These are phyloP conservation scores for Psilocybe tampanensis DNA, from an alignment of 768 basidiomycete species.

Conservation along the genomic window DNA sequence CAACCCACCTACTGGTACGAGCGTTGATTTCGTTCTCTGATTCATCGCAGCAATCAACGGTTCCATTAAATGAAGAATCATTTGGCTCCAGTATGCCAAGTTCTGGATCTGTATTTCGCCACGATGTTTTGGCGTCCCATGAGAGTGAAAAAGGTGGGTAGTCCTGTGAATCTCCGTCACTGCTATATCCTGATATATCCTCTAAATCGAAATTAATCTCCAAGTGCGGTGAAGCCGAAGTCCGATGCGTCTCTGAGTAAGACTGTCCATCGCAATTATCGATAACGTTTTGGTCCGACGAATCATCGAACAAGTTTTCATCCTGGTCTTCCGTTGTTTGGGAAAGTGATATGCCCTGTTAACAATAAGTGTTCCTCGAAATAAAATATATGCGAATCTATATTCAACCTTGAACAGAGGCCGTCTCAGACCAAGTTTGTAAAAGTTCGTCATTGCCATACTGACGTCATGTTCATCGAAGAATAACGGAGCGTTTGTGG, in stretches of 20 bases:
- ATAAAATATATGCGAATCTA: not conserved
- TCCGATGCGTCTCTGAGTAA: not conserved
- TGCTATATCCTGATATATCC: not conserved
- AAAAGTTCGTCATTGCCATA: slow-evolving; percentile 46
- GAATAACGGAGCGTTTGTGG: not conserved
- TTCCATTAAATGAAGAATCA: not conserved
- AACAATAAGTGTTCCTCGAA: not conserved
- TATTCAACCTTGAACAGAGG: slow-evolving; percentile 50
- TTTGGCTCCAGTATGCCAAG: not conserved
- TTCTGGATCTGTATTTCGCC: not conserved
- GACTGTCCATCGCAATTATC: not conserved
- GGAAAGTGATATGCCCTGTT: slow-evolving; percentile 12
- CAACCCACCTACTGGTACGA: too few species aligned
- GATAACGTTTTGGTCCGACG: not conserved
- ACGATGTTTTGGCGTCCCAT: not conserved
- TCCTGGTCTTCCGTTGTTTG: not conserved
- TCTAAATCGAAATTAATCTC: not conserved
- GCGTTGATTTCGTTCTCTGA: too few species aligned
- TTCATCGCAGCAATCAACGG: too few species aligned
- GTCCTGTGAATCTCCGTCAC: not conserved
- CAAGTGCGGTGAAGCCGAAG: not conserved
- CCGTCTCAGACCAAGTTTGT: slow-evolving; percentile 41
- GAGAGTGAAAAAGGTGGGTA: not conserved
- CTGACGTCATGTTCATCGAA: slow-evolving; percentile 35
- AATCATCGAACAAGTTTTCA: slow-evolving; percentile 1